These are phyloP conservation scores for Dalechampia spathulata DNA, from an alignment of 441 rosid species.

Conservation along the genomic window DNA sequence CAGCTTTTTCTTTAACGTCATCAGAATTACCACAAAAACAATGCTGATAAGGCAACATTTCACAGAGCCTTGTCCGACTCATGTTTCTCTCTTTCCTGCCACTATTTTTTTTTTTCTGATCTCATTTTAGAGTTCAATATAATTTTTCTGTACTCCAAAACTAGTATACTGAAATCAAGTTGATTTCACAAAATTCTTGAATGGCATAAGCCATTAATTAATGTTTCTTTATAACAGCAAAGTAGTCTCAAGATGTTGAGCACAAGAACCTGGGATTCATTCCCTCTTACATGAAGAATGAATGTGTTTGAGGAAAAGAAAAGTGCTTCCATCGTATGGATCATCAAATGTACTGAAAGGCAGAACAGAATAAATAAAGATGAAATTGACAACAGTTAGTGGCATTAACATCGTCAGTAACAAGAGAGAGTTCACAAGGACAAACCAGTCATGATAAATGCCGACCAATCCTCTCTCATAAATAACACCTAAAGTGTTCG, in stretches of 20 bases:
- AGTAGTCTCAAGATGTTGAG: too few relatives aligned
- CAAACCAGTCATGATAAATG: constrained; percentile 91
- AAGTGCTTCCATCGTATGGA: not conserved
- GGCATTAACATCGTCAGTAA: not conserved
- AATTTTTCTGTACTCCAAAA: not conserved
- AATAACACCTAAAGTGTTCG: constrained; percentile 74
- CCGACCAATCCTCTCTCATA: constrained; percentile 89
- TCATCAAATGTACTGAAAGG: not conserved
- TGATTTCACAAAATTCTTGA: not conserved
- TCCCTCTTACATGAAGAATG: too few relatives aligned
- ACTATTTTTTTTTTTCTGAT: not conserved
- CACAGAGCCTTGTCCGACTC: not conserved
- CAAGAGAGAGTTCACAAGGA: constrained; percentile 7
- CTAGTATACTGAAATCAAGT: not conserved
- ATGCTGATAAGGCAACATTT: not conserved
- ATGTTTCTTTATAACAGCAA: too few relatives aligned
- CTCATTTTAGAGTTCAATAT: not conserved
- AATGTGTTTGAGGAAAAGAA: not conserved
- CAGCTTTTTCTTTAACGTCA: not conserved
- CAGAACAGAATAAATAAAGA: not conserved
- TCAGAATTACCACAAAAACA: not conserved
- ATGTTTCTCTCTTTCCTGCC: not conserved
- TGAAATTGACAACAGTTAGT: not conserved
- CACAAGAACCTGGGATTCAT: too few relatives aligned
- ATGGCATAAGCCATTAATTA: not conserved